Base-by-base conservation (phyloP, 75 land plant species). In the Picea sitchensis region DNA sequence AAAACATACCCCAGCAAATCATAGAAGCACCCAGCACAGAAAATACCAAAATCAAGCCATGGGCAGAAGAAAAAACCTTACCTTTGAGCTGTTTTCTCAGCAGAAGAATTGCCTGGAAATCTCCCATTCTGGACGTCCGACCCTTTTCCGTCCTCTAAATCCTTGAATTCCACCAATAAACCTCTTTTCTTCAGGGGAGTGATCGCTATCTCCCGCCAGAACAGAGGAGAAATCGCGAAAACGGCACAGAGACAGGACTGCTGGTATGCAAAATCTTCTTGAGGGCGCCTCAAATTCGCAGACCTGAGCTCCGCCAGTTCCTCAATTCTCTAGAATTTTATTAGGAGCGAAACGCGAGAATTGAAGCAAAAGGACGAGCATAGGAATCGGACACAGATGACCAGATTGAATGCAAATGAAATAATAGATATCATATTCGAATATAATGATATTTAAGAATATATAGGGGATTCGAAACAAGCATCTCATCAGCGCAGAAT, bases 1-100 rank as follows among this genome's bases (percentile, higher is more conserved):
- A 76, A 26, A 76, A 18, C 61, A 57, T 59, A 14, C 18, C 26
- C 15, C 14, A 76, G 2, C 1, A 78, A 65, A 62, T 57, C 26
- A 54, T 63, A 30, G 36, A 17, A 14, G 6, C 34, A 67, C 1
- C 34, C 17, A 32, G 18, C 34, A 14, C n/a, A 15, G 1, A 67
- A 14, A 34, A 14, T 36, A 67, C 20, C 20, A 23, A 36, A 59
- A 59, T 21, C 51, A 77, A 80, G 34, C 73, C 44, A 26, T 18
- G 47, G 31, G 23, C 23, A 23, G 4, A 11, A n/a, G 41, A 54
- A 34, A 41, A 26, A 54, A 32, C 56, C 23, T 34, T 67, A 88
- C 92, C 92, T 86, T 83, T 92, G 54, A 92, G 92, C 81, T 92
- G 93, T 77, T 88, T 92, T 47, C 82, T 84, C 75, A 92, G 86